These are phyloP conservation scores for Fomitiporia mediterranea DNA, from an alignment of 1,284 basidiomycete genomes.

Conservation along the genomic window DNA sequence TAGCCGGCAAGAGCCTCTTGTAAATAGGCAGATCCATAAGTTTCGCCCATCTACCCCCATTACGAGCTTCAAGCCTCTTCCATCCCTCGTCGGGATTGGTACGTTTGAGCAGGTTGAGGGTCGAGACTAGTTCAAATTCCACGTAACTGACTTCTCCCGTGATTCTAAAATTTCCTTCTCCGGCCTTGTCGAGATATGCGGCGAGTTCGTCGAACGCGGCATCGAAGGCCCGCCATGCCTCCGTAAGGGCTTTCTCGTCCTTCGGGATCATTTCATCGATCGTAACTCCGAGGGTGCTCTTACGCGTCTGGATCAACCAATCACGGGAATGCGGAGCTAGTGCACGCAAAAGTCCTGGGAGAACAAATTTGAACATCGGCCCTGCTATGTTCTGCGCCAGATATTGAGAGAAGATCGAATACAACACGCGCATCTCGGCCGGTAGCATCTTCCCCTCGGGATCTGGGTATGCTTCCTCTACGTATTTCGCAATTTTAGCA, in stretches of 20 bases:
- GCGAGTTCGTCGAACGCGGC: slow-evolving; percentile 16
- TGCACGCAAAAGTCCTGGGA: neutral
- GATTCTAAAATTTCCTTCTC: slow-evolving; percentile 7
- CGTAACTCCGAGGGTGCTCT: slow-evolving; percentile 6
- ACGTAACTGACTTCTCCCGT: neutral
- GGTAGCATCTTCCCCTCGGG: slow-evolving; percentile 33
- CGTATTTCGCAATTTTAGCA: slow-evolving; percentile 39
- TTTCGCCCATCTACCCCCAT: slow-evolving; percentile 14
- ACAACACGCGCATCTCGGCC: slow-evolving; percentile 26
- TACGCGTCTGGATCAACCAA: slow-evolving; percentile 1
- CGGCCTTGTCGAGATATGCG: slow-evolving; percentile 17
- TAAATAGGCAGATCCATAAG: slow-evolving; percentile 3
- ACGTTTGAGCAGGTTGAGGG: neutral
- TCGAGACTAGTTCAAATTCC: slow-evolving; percentile 6
- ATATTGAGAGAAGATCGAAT: slow-evolving; percentile 28
- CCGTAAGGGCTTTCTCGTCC: slow-evolving; percentile 8
- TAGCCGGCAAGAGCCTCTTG: neutral
- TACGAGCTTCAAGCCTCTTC: slow-evolving; percentile 4
- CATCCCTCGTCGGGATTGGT: neutral
- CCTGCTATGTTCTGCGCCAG: slow-evolving; percentile 19
- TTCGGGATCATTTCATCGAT: slow-evolving; percentile 16
- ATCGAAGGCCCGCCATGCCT: slow-evolving; percentile 16
- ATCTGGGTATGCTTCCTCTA: slow-evolving; percentile 42
- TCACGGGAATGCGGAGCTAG: neutral
- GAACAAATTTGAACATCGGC: slow-evolving; percentile 16